Base-by-base conservation (phyloP, 2,329 filamentous ascomycete species). In the Pochonia chlamydosporia region DNA sequence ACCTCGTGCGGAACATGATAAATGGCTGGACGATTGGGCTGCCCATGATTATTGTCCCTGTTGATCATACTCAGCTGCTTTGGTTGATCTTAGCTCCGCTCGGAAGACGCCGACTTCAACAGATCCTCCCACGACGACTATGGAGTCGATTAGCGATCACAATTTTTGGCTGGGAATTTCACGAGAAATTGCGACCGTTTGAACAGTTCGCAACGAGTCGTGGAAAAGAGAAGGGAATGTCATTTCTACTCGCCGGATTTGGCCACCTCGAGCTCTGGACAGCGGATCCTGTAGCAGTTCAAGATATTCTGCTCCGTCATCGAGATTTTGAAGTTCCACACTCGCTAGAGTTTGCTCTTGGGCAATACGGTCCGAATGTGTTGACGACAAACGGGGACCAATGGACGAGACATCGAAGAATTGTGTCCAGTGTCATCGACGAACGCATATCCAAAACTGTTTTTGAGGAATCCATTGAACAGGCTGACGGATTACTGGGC, bases 131-230 rank as follows among this genome's bases (percentile, higher is more conserved):
- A 31, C 13, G 14, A n/a, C 26, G 6, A 10, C 3, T 42, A 7
- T 47, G 44, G 44, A 36, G 36, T 33, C 44, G 44, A n/a, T n/a
- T 47, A 5, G 18, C 39, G 2, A 13, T 47, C 14, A 28, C 44
- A 3, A 42, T 47, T 7, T 42, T 42, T 18, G 44, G 44, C n/a
- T 47, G 39, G 39, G 36, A 46, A 13, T 46, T 46, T 35, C 13
- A 35, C 13, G 44, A 46, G 21, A 46, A 46, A 16, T 9, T 46
- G 25, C 18, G 28, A 33, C 44, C 44, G 5, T 33, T 46, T 35
- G 18, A 46, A 21, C 5, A 26, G 7, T 35, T 40, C 14, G 26
- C 44, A 23, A 23, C 18, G n/a, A 9, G 24, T 21, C 11, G 33
- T 4, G n/a, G 6, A 24, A 24, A 33, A 23, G 11, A 11, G 10